Base-by-base conservation (phyloP, 257 asterid genomes). In the Solanum sparsipilum region DNA sequence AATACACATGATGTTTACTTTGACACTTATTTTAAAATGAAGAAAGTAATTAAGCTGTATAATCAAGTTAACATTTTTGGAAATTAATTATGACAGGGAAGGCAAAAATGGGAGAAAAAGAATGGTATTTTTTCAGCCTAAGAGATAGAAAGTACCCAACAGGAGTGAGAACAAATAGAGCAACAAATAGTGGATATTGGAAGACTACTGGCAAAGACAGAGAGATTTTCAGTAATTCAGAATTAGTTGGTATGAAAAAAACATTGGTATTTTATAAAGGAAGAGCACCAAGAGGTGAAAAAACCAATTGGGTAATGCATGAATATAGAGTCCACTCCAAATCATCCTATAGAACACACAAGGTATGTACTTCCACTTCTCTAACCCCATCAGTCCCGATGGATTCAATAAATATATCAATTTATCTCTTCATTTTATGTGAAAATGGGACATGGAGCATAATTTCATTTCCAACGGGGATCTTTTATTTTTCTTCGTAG, bases 221-320 rank as follows among this genome's bases (percentile, higher is more conserved):
- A 91, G 99, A 96, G 88, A 95, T 96, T 52, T 94, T 89, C 92
- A 93, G 93, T 23, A 73, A 34, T 74, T 90, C 95, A 9, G 99
- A 94, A 88, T 56, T 94, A 86, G 97, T 94, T 6, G 99, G 99
- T 13, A 93, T 96, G 98, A 96, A 96, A 95, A 96, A 96, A 88
- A 96, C 99, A 0, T 88, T 96, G 92, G 99, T 96, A 39, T 96
- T 96, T 44, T 96, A 96, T 88, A 90, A 72, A 90, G 99, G 99
- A 88, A 94, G 99, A 90, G 99, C 99, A 63, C 98, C 99, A 0
- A 92, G 98, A 89, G 99, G 99, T 9, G 99, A 96, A 79, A 96
- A 96, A 84, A 90, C 94, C 39, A 96, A 96, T 86, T 96, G 99
- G 99, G 99, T 96, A 83, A 95, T 95, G 98, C 99, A 95, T 91